Percentiles rank a stretch among this genome's conserved stretches.
phyloP scores from a whole-genome alignment of 2,329 filamentous ascomycete genomes.

The Aspergillus aculeatus region DNA sequence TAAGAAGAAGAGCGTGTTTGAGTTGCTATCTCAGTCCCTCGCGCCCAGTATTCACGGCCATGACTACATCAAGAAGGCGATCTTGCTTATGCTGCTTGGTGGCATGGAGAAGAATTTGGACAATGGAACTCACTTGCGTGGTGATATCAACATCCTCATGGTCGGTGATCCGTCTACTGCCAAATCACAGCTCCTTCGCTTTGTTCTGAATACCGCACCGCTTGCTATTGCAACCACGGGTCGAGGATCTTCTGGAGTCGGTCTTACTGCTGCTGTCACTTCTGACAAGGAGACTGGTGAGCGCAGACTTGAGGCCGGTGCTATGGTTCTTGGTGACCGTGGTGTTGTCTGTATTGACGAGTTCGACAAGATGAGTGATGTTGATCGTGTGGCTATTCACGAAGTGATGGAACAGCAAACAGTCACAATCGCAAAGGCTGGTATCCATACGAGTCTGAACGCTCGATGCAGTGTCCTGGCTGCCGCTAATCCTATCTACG shows the following conservation, averaged over 20 bases:
- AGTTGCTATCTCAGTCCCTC: conserved; percentile 87
- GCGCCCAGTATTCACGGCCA: conserved; percentile 97
- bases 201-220: conserved; percentile 94
- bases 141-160: conserved; percentile 99
- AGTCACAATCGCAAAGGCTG: conserved; percentile 96
- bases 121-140: conserved; percentile 94
- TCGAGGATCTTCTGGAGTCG: conserved; percentile 92
- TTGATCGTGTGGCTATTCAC: conserved; percentile 96
- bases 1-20: conserved; percentile 91
- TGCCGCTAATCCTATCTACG: conserved; percentile 95
- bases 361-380: conserved; percentile 99
- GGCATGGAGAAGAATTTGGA: conserved; percentile 98
- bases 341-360: conserved; percentile 99
- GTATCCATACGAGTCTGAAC: conserved; percentile 96
- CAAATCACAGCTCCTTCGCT: conserved; percentile 95
- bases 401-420: conserved; percentile 99
- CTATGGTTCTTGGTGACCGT: conserved; percentile 96
- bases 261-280: conserved; percentile 94
- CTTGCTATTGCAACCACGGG: conserved; percentile 96
- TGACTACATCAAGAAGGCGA: conserved; percentile 96
- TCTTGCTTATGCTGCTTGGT: conserved; percentile 88
- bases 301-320: conserved; percentile 88
- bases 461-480: conserved; percentile 95
- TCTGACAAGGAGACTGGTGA: conserved; percentile 97
- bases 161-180: conserved; percentile 97